Percentiles rank a stretch among this genome's conserved stretches.
These are phyloP conservation scores for Alternaria atra DNA, from an alignment of 2,329 filamentous ascomycete genomes.

Conservation along the genomic window DNA sequence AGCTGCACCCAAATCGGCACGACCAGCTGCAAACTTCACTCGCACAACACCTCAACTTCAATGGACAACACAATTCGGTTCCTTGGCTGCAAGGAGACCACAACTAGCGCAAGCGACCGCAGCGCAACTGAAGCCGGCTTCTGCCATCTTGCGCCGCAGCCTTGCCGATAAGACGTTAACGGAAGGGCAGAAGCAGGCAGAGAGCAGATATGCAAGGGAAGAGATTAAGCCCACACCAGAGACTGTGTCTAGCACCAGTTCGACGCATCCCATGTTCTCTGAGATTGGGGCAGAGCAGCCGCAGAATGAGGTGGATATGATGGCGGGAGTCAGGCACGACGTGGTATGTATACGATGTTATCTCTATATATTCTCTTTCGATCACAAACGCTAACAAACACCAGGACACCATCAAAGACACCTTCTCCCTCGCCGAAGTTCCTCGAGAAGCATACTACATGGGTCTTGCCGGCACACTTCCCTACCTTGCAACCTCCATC, in stretches of 20 bases:
- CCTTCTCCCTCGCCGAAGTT: constrained; percentile 58
- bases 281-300: constrained; percentile 49
- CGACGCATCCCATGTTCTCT: constrained; percentile 52
- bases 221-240: constrained; percentile 69
- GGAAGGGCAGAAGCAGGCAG: constrained; percentile 63
- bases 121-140: constrained; percentile 41
- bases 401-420: constrained; percentile 59
- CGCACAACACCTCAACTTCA: constrained; percentile 38
- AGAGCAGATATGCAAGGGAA: constrained; percentile 63
- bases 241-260: constrained; percentile 67
- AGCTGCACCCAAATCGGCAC: constrained; percentile 35
- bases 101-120: constrained; percentile 30
- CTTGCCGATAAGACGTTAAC: constrained; percentile 52
- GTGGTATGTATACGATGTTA: constrained; percentile 36
- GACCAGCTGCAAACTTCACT: constrained; percentile 39
- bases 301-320: constrained; percentile 56
- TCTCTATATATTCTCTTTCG: accelerated
- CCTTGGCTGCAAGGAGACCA: constrained; percentile 44
- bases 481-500: constrained; percentile 82
- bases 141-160: constrained; percentile 53
- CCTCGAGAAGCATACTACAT: constrained; percentile 60
- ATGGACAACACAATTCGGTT: constrained; percentile 56
- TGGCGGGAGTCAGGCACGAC: constrained; percentile 54
- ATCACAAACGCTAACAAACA: not conserved
- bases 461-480: constrained; percentile 61